Base-by-base conservation (phyloP, 768 basidiomycete genomes). In the Dacryopinax primogenitus region DNA sequence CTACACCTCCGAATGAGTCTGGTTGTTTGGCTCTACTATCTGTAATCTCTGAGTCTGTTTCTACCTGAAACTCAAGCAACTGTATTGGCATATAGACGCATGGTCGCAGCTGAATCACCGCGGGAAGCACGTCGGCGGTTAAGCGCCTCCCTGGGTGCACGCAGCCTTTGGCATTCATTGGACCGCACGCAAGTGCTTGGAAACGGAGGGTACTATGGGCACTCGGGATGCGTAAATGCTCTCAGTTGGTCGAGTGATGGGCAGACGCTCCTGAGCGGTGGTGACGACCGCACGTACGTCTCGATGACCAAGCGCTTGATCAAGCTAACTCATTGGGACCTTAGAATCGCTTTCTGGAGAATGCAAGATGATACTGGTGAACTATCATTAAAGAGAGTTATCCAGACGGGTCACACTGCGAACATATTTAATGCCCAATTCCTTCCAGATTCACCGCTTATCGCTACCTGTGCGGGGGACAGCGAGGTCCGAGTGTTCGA, bases 351-450 rank as follows among this genome's bases (percentile, higher is more conserved):
- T 71, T 78, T 94, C 66, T 95, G 92, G 92, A 77, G 81, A 44
- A 81, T 89, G 71, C 83, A 87, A 70, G 62, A 68, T 76, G 16
- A 72, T 74, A 33, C 74, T 80, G 69, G 68, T 71, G 21, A 69
- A 66, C 30, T 72, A 78, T 33, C 82, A 82, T 41, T 88, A 85
- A 76, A 86, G 82, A 30, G 90, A 84, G 81, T 86, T n/a, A 84
- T 93, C 62, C 73, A 79, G 15, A 92, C 92, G 0, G 90, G 89
- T 1, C 92, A 95, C 73, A 80, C 76, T 51, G 84, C 81, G 13
- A 95, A 95, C 70, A 90, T 95, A 51, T 95, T 95, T 78, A 88
- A 86, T 68, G 84, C 82, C 0, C 83, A 88, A 51, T 86, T 90
- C 80, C 77, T 95, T 1, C 90, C 90, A 0, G 77, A 82, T 68